These are phyloP conservation scores for Neonothopanus nambi DNA, from an alignment of 1,284 basidiomycete genomes.

Conservation along the genomic window DNA sequence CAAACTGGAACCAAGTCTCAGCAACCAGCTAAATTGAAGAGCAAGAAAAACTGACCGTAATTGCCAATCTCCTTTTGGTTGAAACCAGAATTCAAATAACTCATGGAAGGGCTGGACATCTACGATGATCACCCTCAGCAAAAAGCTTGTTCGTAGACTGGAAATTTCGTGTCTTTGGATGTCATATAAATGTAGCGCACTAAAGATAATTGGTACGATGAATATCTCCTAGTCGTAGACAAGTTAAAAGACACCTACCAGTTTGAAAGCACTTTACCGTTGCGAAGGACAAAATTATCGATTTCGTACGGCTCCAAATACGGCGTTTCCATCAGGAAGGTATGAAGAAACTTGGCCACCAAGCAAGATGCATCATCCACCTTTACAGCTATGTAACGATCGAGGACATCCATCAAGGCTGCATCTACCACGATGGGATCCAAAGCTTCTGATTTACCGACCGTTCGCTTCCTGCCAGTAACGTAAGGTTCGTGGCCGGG, in stretches of 20 bases:
- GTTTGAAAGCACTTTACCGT: slow-evolving; percentile 50
- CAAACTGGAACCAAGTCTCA: slow-evolving; percentile 28
- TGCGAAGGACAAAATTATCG: slow-evolving; percentile 68
- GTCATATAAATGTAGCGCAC: slow-evolving; percentile 67
- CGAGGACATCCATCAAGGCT: slow-evolving; percentile 51
- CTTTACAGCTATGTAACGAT: slow-evolving; percentile 50
- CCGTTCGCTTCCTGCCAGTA: slow-evolving; percentile 45
- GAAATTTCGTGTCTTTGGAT: slow-evolving; percentile 54
- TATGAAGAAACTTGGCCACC: slow-evolving; percentile 61
- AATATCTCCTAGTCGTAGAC: neutral
- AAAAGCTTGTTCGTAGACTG: slow-evolving; percentile 49
- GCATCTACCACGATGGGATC: slow-evolving; percentile 62
- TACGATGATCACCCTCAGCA: slow-evolving; percentile 61
- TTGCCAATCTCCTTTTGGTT: slow-evolving; percentile 44
- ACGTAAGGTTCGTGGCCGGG: slow-evolving; percentile 4
- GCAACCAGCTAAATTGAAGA: slow-evolving; percentile 2
- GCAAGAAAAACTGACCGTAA: slow-evolving; percentile 36
- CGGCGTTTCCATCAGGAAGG: slow-evolving; percentile 57
- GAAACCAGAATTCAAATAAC: slow-evolving; percentile 42
- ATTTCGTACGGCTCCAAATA: slow-evolving; percentile 64
- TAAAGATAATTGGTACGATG: slow-evolving; percentile 26
- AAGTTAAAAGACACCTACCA: slow-evolving; percentile 44
- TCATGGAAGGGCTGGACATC: slow-evolving; percentile 60
- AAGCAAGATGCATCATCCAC: slow-evolving; percentile 53
- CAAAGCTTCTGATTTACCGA: slow-evolving; percentile 39